Conservation (phyloP, 176 grass and related monocot genomes). For the Triticum turgidum region DNA sequence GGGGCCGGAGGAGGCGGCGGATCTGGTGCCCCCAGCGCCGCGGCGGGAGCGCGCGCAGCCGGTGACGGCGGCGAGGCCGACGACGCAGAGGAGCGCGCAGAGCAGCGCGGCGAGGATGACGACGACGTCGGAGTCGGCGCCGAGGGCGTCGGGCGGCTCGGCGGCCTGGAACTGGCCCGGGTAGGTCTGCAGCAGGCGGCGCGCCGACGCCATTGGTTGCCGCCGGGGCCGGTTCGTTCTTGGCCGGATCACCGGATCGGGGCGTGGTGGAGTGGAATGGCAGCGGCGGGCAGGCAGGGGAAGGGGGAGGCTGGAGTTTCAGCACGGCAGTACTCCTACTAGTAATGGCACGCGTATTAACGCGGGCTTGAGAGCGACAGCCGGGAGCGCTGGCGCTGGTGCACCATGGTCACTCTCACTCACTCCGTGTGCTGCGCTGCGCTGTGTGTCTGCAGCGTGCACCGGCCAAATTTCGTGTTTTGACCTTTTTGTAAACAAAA, state of each 20-base stretch:
- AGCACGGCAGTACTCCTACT: background rate
- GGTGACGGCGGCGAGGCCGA: constrained; percentile 43
- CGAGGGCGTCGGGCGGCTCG: background rate
- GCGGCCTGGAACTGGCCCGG: background rate
- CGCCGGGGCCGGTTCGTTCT: background rate
- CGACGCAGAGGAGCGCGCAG: background rate
- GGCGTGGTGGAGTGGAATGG: background rate
- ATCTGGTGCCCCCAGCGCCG: background rate
- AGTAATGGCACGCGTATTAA: background rate
- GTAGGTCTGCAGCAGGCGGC: background rate
- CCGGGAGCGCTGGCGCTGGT: too few relatives aligned
- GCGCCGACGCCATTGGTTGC: background rate
- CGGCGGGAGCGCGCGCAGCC: constrained; percentile 62
- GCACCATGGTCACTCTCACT: too few relatives aligned
- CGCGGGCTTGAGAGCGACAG: background rate
- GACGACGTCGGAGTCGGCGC: background rate
- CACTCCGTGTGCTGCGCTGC: too few relatives aligned
- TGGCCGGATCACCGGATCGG: background rate
- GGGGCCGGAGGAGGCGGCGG: background rate
- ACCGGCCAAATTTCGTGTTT: too few relatives aligned
- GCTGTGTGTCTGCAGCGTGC: too few relatives aligned
- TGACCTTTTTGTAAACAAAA: too few relatives aligned
- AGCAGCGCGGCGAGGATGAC: background rate
- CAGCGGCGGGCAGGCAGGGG: background rate
- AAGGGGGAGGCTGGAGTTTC: background rate